phyloP scores from a whole-genome alignment of 2,329 filamentous ascomycete genomes.

The Sclerotiophoma versabilis region DNA sequence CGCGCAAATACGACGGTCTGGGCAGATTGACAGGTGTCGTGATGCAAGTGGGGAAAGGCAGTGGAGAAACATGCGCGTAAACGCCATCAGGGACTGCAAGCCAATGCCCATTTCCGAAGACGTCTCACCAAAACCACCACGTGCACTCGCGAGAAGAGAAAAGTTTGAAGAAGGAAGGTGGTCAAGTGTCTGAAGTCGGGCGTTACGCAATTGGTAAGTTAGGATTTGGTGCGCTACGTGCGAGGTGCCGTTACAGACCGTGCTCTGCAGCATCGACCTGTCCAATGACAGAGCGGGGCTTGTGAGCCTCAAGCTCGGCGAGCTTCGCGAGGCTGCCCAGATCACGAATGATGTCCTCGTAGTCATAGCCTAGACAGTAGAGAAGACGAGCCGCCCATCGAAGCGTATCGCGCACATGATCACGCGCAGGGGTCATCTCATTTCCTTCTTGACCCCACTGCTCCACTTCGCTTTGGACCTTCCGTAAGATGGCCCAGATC shows the following conservation, averaged over 20 bases:
- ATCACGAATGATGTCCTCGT: constrained; percentile 42
- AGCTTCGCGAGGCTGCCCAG: constrained; percentile 40
- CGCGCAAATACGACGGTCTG: constrained; percentile 7
- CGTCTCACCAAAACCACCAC: constrained; percentile 11
- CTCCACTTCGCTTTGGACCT: constrained; percentile 43
- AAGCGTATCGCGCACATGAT: constrained; percentile 37
- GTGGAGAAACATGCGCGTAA: constrained; percentile 25
- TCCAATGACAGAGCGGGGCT: constrained; percentile 18
- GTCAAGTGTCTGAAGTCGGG: constrained; percentile 1
- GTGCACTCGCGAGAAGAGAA: constrained; percentile 7
- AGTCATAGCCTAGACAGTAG: constrained; percentile 41
- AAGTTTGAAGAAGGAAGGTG: constrained; percentile 16
- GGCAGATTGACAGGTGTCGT: constrained; percentile 11
- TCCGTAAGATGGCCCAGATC: constrained; percentile 42
- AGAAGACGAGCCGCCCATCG: constrained; percentile 42
- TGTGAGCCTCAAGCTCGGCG: constrained; percentile 41
- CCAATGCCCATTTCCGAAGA: background rate
- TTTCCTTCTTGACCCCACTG: constrained; percentile 22
- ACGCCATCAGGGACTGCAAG: constrained; percentile 24
- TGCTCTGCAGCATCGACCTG: constrained; percentile 18
- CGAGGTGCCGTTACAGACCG: constrained; percentile 26
- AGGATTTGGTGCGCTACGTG: constrained; percentile 22
- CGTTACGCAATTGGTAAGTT: constrained; percentile 30
- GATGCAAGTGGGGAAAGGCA: constrained; percentile 11
- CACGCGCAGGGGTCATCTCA: constrained; percentile 22